Base-by-base conservation (phyloP, 805 yeast species). In the Teunomyces panamensis region DNA sequence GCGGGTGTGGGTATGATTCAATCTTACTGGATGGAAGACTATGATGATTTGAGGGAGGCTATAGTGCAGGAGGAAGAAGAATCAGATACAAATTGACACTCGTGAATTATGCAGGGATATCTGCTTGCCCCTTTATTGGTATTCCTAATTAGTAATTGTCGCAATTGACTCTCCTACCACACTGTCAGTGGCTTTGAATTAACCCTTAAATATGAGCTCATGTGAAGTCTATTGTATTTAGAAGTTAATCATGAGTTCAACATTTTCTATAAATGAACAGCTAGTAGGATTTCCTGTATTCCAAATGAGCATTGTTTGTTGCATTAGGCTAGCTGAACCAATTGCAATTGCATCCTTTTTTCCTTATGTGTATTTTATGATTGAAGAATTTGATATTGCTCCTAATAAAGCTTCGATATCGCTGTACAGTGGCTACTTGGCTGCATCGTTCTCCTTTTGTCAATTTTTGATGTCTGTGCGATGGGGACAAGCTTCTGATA, bases 341-440 rank as follows among this genome's bases (percentile, higher is more conserved):
- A 73, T 83, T 14, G 79, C 85, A 2, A 82, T 81, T 66, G 79
- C 86, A 3, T 80, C 85, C 3, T 60, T 81, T 29, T 81, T 83
- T 56, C 87, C 87, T 3, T 83, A 82, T 56, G 74, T 81, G 36
- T 83, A 78, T 59, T 83, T 79, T 63, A 79, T 83, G 85, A 81
- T 82, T 13, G 62, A 78, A 50, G 83, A 79, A 50, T 81, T 81
- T 57, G 73, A 73, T 4, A 63, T 80, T 10, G 65, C 65, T 5
- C 69, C 76, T 32, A 66, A 69, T 17, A 79, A 78, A 43, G 73
- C 77, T 14, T 75, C 76, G 42, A 79, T 83, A 30, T 71, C 85
- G 1, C 75, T 71, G 48, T 83, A 80, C 59, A 78, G 85, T 9
- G 87, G 88, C 7, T 81, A 81, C 56, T 63, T 83, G 48, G 75